Evolutionary conservation across 495 filamentous ascomycete genomes (phyloP), one percentile per base, ranked within the genome.

Genomic region (Lindgomyces ingoldianus): DNA sequence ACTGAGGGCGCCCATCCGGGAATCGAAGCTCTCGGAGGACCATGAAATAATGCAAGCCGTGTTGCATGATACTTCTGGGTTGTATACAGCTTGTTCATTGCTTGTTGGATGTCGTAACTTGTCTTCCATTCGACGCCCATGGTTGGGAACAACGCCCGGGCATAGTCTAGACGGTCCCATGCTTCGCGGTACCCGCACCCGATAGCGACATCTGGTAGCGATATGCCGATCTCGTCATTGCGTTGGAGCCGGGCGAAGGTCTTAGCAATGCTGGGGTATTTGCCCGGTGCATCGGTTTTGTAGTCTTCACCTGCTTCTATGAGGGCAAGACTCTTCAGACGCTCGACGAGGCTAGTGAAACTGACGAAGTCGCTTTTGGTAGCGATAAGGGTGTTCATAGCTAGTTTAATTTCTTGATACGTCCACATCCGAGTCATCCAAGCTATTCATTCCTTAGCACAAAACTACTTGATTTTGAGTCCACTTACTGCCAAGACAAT

Each of bases 381-480:
- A 9, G 48, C 48, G 25, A 51, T 51, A 2, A 25, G 22, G 19
- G 48, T 24, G 4, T 51, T 51, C 14, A 24, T 51, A 3, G 48
- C 48, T 51, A 51, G 48, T 25, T 51, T 51, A 3, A 51, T 51
- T 24, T 51, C 48, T 24, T 51, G 48, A n/a, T 51, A 51, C 4
- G 48, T 51, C 48, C 48, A 51, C 48, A 51, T 51, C 3, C 48
- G 3, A 4, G 48, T 51, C 48, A 51, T 51, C 48, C 48, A 51
- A n/a, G 48, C 48, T 51, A 29, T 4, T 24, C 25, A n/a, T 4
- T 51, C 9, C 14, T 11, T 14, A 24, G 18, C 8, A 8, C 19
- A n/a, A n/a, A n/a, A n/a, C n/a, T n/a, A n/a, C n/a, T n/a, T n/a
- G n/a, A n/a, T n/a, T n/a, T n/a, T n/a, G n/a, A n/a, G 4, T 29